Base-by-base conservation (phyloP, 768 basidiomycete species). In the Neoboletus magnificus region DNA sequence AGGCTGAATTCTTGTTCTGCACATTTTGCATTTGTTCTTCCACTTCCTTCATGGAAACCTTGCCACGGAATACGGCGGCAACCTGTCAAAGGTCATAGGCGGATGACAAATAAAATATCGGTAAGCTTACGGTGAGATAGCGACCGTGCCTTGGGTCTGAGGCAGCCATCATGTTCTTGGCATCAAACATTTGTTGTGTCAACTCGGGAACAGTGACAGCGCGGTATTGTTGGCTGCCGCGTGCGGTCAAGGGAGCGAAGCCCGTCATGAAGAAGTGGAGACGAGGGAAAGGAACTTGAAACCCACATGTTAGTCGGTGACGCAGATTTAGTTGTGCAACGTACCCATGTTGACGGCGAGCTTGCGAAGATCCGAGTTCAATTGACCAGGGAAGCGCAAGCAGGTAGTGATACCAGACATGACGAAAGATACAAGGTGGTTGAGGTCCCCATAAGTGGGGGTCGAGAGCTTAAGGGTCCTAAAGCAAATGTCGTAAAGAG, bases 161-260 rank as follows among this genome's bases (percentile, higher is more conserved):
- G 23, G 97, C 97, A 64, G 95, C 93, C 94, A 98, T 96, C 93
- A 96, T 95, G 87, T 98, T 98, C 85, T 97, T 98, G 43, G 94
- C 92, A 66, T 98, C 96, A 74, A 98, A 99, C 95, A 98, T 98
- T 69, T 99, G 97, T 71, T 93, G 90, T 9, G 97, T 98, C 58
- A 99, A 82, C 75, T 99, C 97, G 32, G 97, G 93, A 39, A 99
- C 95, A 54, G 91, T 92, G 66, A 98, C 92, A 36, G 94, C 93
- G 58, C 97, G 91, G 82, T 94, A 99, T 66, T 93, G 88, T 66
- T 92, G 91, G 72, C 90, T 93, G 50, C 93, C 93, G 37, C 93
- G 89, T 35, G 97, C 91, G 47, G 94, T 96, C 56, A 98, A 78
- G 32, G 95, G 95, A 57, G 95, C 95, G 62, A 87, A 96, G 56